These are phyloP conservation scores for Xylaria nigripes DNA, from an alignment of 495 filamentous ascomycete species.

Conservation along the genomic window DNA sequence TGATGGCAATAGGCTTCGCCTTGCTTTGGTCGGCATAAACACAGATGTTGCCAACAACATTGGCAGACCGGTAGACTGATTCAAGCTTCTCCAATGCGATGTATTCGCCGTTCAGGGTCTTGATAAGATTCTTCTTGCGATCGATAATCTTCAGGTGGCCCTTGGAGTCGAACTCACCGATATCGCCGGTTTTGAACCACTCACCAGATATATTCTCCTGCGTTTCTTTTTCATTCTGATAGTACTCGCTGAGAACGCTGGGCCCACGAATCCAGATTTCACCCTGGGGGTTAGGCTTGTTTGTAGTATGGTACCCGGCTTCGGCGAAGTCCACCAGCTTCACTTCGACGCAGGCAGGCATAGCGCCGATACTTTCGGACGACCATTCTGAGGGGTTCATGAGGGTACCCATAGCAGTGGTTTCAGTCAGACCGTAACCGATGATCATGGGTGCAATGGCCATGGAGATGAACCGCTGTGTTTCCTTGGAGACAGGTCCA, in stretches of 20 bases:
- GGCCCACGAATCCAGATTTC: slow-evolving; percentile 88
- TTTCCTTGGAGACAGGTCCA: slow-evolving; percentile 79
- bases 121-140: slow-evolving; percentile 96
- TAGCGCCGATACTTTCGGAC: slow-evolving; percentile 66
- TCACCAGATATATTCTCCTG: slow-evolving; percentile 68
- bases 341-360: slow-evolving; percentile 74
- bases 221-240: slow-evolving; percentile 77
- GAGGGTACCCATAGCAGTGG: slow-evolving; percentile 83
- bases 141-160: slow-evolving; percentile 86
- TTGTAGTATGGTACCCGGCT: slow-evolving; percentile 80
- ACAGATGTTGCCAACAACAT: slow-evolving; percentile 90
- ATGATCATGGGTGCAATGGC: slow-evolving; percentile 81
- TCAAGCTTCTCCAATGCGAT: slow-evolving; percentile 99
- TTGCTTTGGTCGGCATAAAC: slow-evolving; percentile 77
- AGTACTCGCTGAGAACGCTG: slow-evolving; percentile 66
- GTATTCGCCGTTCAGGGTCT: slow-evolving; percentile 94
- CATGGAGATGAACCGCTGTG: slow-evolving; percentile 81
- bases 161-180: slow-evolving; percentile 77
- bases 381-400: slow-evolving; percentile 91
- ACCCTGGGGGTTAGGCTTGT: slow-evolving; percentile 82
- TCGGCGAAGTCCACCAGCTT: slow-evolving; percentile 96
- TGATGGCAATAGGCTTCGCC: slow-evolving; percentile 85
- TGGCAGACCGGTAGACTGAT: slow-evolving; percentile 78
- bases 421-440: slow-evolving; percentile 97
- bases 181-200: slow-evolving; percentile 95